Evolutionary conservation across 108 stramenopile genomes (phyloP).

Genomic region (Craspedostauros australis): DNA sequence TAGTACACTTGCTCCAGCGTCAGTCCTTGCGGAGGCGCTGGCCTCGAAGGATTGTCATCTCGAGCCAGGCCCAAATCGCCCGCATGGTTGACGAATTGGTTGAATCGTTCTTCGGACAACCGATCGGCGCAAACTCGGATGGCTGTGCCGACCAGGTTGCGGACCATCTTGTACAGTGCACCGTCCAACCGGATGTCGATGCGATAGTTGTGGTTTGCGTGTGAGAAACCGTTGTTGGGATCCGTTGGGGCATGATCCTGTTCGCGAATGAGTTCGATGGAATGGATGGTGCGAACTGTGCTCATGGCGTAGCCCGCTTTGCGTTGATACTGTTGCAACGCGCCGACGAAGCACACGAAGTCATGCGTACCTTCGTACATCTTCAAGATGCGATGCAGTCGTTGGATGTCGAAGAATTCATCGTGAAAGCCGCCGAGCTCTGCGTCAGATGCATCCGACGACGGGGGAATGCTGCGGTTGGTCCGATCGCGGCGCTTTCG

Average conservation of each 20-base stretch:
- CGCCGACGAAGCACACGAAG: slow-evolving; percentile 75
- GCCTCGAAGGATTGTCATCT: slow-evolving; percentile 64
- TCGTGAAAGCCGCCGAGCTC: too few relatives aligned
- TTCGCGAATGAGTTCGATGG: slow-evolving; percentile 52
- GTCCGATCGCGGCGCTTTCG: slow-evolving; percentile 1
- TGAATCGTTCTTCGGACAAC: slow-evolving; percentile 32
- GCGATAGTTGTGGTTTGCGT: slow-evolving; percentile 24
- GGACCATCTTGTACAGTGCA: slow-evolving; percentile 83
- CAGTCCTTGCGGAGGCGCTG: slow-evolving; percentile 77
- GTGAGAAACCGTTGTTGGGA: background rate
- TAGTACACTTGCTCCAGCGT: slow-evolving; percentile 78
- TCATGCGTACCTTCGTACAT: slow-evolving; percentile 68
- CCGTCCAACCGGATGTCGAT: slow-evolving; percentile 72
- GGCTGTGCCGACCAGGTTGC: slow-evolving; percentile 83
- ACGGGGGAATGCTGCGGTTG: too few relatives aligned
- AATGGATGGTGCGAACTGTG: slow-evolving; percentile 64
- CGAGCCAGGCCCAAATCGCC: slow-evolving; percentile 8
- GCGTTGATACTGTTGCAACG: slow-evolving; percentile 52
- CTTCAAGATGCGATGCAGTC: slow-evolving; percentile 37
- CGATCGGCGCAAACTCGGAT: slow-evolving; percentile 54
- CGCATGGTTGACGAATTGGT: slow-evolving; percentile 33
- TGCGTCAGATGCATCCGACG: too few relatives aligned
- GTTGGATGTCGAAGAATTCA: slow-evolving; percentile 20
- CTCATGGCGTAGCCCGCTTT: slow-evolving; percentile 18
- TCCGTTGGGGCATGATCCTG: slow-evolving; percentile 14